phyloP scores from a whole-genome alignment of 257 asterid species.

The Nicotiana knightiana region DNA sequence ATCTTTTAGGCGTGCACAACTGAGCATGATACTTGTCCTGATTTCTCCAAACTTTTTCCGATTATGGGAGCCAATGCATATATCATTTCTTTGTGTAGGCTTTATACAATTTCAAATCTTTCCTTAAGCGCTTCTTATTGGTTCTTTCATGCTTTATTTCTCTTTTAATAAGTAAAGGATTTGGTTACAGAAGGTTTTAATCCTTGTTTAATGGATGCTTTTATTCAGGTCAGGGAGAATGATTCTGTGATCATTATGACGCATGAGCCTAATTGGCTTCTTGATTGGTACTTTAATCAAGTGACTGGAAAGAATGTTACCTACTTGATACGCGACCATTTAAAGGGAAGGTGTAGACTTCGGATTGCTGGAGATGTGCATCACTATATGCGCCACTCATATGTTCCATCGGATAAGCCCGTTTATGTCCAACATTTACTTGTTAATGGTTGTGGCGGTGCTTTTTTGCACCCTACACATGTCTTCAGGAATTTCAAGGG shows the following conservation, averaged over 20 bases:
- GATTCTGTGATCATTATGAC: slow-evolving; percentile 97
- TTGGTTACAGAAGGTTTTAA: not conserved
- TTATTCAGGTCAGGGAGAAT: slow-evolving; percentile 57
- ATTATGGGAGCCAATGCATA: not conserved
- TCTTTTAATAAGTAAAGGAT: not conserved
- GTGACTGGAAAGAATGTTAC: slow-evolving; percentile 73
- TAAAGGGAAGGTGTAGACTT: slow-evolving; percentile 82
- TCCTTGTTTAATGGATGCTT: not conserved
- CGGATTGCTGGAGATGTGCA: slow-evolving; percentile 96
- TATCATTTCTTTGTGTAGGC: not conserved
- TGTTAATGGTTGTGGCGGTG: slow-evolving; percentile 99
- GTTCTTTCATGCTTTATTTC: not conserved
- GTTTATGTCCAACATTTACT: slow-evolving; percentile 80
- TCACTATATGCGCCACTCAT: slow-evolving; percentile 96
- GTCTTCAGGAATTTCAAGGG: slow-evolving; percentile 70
- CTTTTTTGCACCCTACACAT: slow-evolving; percentile 97
- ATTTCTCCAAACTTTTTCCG: not conserved
- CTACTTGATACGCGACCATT: slow-evolving; percentile 73
- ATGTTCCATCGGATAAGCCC: slow-evolving; percentile 72
- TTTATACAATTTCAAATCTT: not conserved
- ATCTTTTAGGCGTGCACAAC: not conserved
- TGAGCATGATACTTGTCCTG: not conserved
- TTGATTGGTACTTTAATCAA: slow-evolving; percentile 86
- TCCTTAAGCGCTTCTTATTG: not conserved
- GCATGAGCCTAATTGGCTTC: slow-evolving; percentile 97